A percentile compares a stretch with the other conserved stretches of the same genome.
Conservation (phyloP, 352 stramenopile species). For the Phytophthora cactorum region DNA sequence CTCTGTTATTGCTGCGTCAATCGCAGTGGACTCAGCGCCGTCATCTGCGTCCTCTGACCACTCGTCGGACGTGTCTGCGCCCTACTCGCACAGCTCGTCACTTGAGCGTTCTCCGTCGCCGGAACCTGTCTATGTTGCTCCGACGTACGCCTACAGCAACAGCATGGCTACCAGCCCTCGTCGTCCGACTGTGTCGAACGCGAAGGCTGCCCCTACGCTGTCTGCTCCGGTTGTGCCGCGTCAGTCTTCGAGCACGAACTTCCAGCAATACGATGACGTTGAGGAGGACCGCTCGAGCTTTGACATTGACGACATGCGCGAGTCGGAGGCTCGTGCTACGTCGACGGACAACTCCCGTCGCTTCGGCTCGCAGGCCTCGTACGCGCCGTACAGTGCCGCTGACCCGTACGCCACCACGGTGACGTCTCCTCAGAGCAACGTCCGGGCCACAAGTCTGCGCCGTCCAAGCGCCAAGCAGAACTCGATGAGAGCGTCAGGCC, state of each 20-base stretch:
- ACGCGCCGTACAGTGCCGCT: conserved; percentile 29
- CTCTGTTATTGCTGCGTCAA: conserved; percentile 37
- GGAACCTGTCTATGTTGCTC: conserved; percentile 26
- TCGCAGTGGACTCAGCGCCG: conserved; percentile 24
- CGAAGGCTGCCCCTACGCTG: conserved; percentile 41
- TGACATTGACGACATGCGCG: conserved; percentile 83
- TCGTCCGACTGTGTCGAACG: conserved; percentile 24
- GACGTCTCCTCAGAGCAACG: conserved; percentile 80
- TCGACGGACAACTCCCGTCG: conserved; percentile 22
- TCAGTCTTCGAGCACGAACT: conserved; percentile 24
- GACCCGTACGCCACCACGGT: conserved; percentile 52
- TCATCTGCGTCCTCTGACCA: conserved; percentile 24
- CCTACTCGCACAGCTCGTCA: conserved; percentile 24
- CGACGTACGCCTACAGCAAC: conserved; percentile 38
- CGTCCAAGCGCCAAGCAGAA: conserved; percentile 45
- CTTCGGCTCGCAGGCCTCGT: conserved; percentile 28
- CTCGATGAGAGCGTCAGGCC: conserved; percentile 31
- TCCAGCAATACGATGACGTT: conserved; percentile 44
- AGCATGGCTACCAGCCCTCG: conserved; percentile 37
- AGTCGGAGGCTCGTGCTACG: conserved; percentile 54
- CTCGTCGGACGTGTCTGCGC: conserved; percentile 25
- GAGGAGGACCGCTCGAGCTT: conserved; percentile 76
- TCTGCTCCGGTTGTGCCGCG: conserved; percentile 47
- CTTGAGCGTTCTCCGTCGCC: conserved; percentile 17
- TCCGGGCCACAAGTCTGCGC: conserved; percentile 71